A percentile compares a stretch with the other conserved stretches of the same genome.
phyloP scores from a whole-genome alignment of 2,329 filamentous ascomycete species.

The Fusarium domesticum region DNA sequence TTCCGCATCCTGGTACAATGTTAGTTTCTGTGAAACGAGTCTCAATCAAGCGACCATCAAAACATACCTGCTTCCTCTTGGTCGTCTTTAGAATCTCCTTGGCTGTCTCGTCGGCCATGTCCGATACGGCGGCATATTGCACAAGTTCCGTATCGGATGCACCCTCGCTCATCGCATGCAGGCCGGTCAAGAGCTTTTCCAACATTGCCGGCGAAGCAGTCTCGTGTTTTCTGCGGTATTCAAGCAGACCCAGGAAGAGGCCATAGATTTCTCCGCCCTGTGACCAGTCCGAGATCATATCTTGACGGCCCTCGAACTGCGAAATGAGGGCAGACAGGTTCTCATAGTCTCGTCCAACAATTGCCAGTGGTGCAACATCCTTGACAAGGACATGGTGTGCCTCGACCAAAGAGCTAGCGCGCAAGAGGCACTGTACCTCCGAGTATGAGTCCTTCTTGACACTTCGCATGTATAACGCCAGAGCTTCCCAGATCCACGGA shows the following conservation, averaged over 20 bases:
- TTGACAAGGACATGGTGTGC: conserved; percentile 81
- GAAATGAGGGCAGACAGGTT: conserved; percentile 66
- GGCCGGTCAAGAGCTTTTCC: conserved; percentile 54
- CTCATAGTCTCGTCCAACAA: conserved; percentile 79
- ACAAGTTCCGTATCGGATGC: conserved; percentile 50
- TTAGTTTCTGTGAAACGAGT: conserved; percentile 17
- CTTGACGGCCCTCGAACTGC: conserved; percentile 64
- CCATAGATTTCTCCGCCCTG: conserved; percentile 77
- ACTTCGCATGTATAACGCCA: conserved; percentile 76
- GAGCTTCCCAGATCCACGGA: conserved; percentile 82
- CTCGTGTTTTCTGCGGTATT: conserved; percentile 42
- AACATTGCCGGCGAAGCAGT: conserved; percentile 45
- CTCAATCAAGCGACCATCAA: not conserved
- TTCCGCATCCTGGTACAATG: conserved; percentile 33
- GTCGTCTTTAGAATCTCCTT: conserved; percentile 56
- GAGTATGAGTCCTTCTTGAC: conserved; percentile 64
- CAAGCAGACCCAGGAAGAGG: conserved; percentile 54
- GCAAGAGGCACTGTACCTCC: conserved; percentile 78
- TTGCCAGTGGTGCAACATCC: conserved; percentile 74
- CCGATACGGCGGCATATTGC: conserved; percentile 66
- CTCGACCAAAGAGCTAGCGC: conserved; percentile 71
- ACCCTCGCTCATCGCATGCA: conserved; percentile 53
- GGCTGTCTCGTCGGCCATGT: conserved; percentile 75
- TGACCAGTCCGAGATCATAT: conserved; percentile 69
- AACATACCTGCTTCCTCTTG: conserved; percentile 56